A percentile compares a stretch with the other conserved stretches of the same genome.
These are phyloP conservation scores for Reutealis trisperma DNA, from an alignment of 345 rosid species.

Conservation along the genomic window DNA sequence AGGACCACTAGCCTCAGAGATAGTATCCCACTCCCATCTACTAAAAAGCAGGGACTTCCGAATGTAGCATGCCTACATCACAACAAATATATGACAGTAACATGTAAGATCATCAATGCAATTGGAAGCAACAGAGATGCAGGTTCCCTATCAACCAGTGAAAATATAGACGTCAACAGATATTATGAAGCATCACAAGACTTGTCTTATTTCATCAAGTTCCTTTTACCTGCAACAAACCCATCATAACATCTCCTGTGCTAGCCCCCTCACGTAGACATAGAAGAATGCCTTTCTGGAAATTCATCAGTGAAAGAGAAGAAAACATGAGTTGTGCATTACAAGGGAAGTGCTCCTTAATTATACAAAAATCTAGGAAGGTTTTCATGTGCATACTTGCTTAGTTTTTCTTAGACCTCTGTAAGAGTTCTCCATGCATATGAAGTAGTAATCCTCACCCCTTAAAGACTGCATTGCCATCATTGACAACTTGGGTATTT, in stretches of 20 bases:
- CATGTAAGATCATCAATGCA: not conserved
- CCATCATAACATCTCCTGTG: constrained; percentile 45
- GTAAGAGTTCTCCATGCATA: constrained; percentile 45
- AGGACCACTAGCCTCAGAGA: constrained; percentile 15
- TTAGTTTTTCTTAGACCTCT: constrained; percentile 28
- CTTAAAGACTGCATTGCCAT: constrained; percentile 48
- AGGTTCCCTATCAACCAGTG: not conserved
- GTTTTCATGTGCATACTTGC: constrained; percentile 32
- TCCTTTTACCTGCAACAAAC: constrained; percentile 57
- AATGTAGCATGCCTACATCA: constrained; percentile 52
- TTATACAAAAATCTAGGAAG: not conserved
- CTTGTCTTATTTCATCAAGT: not conserved
- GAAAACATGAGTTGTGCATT: constrained; percentile 7
- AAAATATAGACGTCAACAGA: not conserved
- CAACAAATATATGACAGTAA: not conserved
- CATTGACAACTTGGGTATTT: constrained; percentile 44
- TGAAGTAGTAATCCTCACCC: constrained; percentile 47
- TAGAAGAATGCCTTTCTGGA: constrained; percentile 50
- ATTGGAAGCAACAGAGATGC: not conserved
- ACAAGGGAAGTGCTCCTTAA: not conserved
- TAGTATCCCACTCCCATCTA: constrained; percentile 40
- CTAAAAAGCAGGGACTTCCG: constrained; percentile 41
- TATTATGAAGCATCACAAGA: constrained; percentile 2
- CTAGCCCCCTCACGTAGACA: constrained; percentile 60
- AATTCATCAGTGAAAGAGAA: constrained; percentile 14